phyloP scores from a whole-genome alignment of 306 rosid species.

The Cucumis hystrix region DNA sequence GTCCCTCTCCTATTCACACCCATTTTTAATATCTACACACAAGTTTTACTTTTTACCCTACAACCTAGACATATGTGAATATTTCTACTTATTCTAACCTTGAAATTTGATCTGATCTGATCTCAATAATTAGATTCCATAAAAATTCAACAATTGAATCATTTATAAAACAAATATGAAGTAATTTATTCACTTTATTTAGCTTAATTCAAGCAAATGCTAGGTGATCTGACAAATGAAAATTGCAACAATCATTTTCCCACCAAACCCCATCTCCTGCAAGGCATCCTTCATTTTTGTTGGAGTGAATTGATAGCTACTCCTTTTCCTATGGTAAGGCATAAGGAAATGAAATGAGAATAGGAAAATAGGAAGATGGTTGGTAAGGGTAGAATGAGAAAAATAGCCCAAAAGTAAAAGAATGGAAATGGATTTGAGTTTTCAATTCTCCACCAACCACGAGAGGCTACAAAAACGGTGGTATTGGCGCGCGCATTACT shows the following conservation, averaged over 20 bases:
- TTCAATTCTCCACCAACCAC: not conserved
- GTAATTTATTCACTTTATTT: too few relatives aligned
- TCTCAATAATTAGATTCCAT: too few relatives aligned
- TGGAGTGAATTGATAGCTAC: not conserved
- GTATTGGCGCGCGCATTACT: not conserved
- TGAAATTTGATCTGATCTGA: too few relatives aligned
- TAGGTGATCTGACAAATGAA: not conserved
- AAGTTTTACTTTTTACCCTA: too few relatives aligned
- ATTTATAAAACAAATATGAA: too few relatives aligned
- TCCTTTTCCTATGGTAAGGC: not conserved
- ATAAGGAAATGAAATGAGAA: too few relatives aligned
- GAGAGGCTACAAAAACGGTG: not conserved
- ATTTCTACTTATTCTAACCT: too few relatives aligned
- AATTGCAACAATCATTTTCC: not conserved
- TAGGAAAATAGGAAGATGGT: too few relatives aligned
- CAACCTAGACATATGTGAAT: too few relatives aligned
- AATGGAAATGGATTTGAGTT: not conserved
- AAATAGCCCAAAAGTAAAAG: not conserved
- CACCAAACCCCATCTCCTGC: not conserved
- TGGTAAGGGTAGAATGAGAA: not conserved
- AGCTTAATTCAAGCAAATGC: not conserved
- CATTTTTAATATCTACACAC: not conserved
- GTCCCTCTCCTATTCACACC: not conserved
- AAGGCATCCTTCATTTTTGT: not conserved
- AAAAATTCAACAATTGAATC: too few relatives aligned